Evolutionary conservation across 768 basidiomycete genomes (phyloP).

Genomic region (Calocybe cyanea): DNA sequence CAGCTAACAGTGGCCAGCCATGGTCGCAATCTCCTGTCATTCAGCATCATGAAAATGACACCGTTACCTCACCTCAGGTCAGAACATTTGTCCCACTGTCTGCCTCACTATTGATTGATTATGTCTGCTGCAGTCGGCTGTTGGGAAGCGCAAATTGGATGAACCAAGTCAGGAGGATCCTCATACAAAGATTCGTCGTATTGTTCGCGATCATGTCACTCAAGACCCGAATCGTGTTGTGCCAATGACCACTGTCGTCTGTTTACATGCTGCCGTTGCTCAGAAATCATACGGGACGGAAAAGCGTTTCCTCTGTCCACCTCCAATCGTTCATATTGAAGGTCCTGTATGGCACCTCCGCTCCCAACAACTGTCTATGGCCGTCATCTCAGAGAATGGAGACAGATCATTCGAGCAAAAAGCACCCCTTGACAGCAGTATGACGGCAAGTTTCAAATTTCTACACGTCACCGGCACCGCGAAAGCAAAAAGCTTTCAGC

Average conservation of each 20-base stretch:
- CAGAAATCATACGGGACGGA: constrained; percentile 97
- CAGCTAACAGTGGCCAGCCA: constrained; percentile 38
- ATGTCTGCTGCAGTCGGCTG: constrained; percentile 31
- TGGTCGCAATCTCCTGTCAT: constrained; percentile 24
- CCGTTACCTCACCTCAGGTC: constrained; percentile 35
- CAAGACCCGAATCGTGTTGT: constrained; percentile 72
- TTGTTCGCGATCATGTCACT: constrained; percentile 77
- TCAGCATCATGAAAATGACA: constrained; percentile 25
- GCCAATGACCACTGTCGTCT: constrained; percentile 89
- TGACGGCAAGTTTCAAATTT: constrained; percentile 89
- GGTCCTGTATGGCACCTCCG: constrained; percentile 85
- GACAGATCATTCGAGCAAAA: constrained; percentile 84
- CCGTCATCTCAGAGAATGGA: constrained; percentile 79
- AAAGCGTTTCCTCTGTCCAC: constrained; percentile 91
- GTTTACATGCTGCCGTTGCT: constrained; percentile 87
- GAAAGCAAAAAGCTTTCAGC: constrained; percentile 86
- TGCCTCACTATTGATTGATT: constrained; percentile 3
- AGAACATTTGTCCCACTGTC: constrained; percentile 13
- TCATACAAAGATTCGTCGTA: constrained; percentile 79
- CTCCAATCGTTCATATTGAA: constrained; percentile 89
- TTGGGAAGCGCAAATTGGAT: constrained; percentile 75
- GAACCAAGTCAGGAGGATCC: constrained; percentile 58
- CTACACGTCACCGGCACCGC: constrained; percentile 85
- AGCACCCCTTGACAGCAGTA: constrained; percentile 75
- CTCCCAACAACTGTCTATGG: constrained; percentile 78